Evolutionary conservation across 2,329 filamentous ascomycete genomes (phyloP).

Genomic region (Monosporascus sp.): DNA sequence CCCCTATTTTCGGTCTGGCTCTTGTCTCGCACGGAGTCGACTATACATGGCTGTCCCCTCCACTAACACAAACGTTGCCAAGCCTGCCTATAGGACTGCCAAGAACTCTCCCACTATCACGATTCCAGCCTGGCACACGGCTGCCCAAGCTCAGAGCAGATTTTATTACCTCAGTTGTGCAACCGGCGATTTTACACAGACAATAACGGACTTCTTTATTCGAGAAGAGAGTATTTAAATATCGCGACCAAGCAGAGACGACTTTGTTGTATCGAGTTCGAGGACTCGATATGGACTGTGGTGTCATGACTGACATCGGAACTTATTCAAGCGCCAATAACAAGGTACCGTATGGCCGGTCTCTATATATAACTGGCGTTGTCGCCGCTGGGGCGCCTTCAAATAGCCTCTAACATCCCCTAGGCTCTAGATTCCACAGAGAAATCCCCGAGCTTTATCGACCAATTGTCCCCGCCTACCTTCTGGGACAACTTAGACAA

Average conservation of each 20-base stretch:
- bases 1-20: background rate
- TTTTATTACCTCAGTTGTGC: background rate
- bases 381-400: conserved; percentile 5
- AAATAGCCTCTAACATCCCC: conserved; percentile 11
- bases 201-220: conserved; percentile 1
- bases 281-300: conserved; percentile 30
- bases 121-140: no score
- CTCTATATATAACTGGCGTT: conserved; percentile 1
- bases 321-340: conserved; percentile 27
- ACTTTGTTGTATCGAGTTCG: conserved; percentile 16
- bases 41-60: background rate
- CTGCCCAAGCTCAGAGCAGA: no score
- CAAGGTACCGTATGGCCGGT: conserved; percentile 21
- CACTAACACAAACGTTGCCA: background rate
- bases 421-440: conserved; percentile 27
- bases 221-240: conserved; percentile 10
- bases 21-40: background rate
- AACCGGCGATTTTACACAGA: background rate
- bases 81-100: background rate
- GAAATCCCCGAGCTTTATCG: conserved; percentile 25
- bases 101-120: background rate
- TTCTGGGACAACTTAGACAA: conserved; percentile 30
- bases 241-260: conserved; percentile 2
- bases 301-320: conserved; percentile 32
- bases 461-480: conserved; percentile 26